Percentiles rank a stretch among this genome's conserved stretches.
Conservation (phyloP, 495 filamentous ascomycete genomes). For the Neurospora sp. region DNA sequence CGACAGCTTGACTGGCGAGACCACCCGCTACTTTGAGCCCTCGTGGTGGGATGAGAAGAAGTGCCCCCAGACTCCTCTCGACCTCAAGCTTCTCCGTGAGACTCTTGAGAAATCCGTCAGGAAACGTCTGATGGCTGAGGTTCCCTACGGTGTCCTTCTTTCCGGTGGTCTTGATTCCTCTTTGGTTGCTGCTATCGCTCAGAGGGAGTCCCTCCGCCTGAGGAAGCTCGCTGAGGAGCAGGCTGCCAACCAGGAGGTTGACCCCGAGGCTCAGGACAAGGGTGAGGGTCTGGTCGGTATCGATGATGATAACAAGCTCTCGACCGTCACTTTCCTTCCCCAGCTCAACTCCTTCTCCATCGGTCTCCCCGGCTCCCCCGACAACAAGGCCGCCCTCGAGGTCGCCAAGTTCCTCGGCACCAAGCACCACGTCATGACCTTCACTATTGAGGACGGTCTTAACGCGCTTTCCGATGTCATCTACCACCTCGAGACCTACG, state of each 20-base stretch:
- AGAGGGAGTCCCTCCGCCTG: slow-evolving; percentile 75
- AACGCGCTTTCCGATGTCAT: slow-evolving; percentile 95
- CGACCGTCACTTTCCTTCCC: slow-evolving; percentile 83
- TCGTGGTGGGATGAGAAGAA: slow-evolving; percentile 81
- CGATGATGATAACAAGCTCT: slow-evolving; percentile 79
- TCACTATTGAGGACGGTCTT: slow-evolving; percentile 92
- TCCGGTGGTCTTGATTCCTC: slow-evolving; percentile 95
- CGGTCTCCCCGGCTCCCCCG: slow-evolving; percentile 80
- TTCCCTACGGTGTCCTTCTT: slow-evolving; percentile 91
- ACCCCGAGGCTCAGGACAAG: slow-evolving; percentile 37
- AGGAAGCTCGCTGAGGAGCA: slow-evolving; percentile 48
- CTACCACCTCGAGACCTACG: slow-evolving; percentile 93
- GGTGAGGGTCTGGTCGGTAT: slow-evolving; percentile 78
- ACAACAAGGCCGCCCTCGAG: slow-evolving; percentile 77
- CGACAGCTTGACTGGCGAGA: slow-evolving; percentile 75
- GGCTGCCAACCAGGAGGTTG: slow-evolving; percentile 26
- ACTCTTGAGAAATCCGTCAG: slow-evolving; percentile 84
- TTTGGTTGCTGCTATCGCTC: slow-evolving; percentile 88
- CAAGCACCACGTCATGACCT: slow-evolving; percentile 94
- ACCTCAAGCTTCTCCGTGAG: slow-evolving; percentile 69
- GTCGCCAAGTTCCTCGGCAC: slow-evolving; percentile 94
- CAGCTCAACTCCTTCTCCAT: slow-evolving; percentile 98
- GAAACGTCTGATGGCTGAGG: slow-evolving; percentile 97
- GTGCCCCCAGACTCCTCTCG: slow-evolving; percentile 67
- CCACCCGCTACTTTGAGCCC: slow-evolving; percentile 82